These are phyloP conservation scores for Colletotrichum australisinense DNA, from an alignment of 2,329 filamentous ascomycete genomes.

Conservation along the genomic window DNA sequence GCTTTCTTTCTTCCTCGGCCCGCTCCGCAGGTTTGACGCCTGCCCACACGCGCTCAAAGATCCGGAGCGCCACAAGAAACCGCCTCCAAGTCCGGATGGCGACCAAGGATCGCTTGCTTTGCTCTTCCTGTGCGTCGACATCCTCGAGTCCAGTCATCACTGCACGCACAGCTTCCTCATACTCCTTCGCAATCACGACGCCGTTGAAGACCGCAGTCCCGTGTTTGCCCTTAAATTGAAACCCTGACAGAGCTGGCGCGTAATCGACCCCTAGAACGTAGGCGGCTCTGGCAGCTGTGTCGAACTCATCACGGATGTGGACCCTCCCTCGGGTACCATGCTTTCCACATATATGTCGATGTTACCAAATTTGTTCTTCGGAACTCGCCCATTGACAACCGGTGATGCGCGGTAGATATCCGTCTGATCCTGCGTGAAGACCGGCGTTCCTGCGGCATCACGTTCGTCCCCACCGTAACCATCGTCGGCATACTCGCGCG, in stretches of 20 bases:
- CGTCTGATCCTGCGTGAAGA: conserved; percentile 74
- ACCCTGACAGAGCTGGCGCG: conserved; percentile 90
- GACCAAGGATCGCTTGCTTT: conserved; percentile 78
- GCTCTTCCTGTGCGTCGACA: conserved; percentile 71
- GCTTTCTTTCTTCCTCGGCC: conserved; percentile 45
- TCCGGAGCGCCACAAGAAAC: conserved; percentile 81
- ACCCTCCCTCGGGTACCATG: conserved; percentile 87
- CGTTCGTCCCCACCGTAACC: conserved; percentile 58
- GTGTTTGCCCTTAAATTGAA: conserved; percentile 85
- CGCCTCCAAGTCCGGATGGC: conserved; percentile 75
- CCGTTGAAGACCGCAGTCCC: conserved; percentile 88
- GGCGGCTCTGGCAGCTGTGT: conserved; percentile 76
- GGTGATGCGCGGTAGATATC: conserved; percentile 80
- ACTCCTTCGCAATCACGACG: conserved; percentile 79
- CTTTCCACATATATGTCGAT: conserved; percentile 92
- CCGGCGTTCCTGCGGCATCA: conserved; percentile 62
- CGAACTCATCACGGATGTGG: conserved; percentile 67
- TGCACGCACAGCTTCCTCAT: conserved; percentile 76
- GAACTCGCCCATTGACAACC: conserved; percentile 79
- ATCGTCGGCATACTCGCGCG: conserved; percentile 45
- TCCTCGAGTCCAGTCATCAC: conserved; percentile 77
- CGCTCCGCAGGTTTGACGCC: conserved; percentile 63
- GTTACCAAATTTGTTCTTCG: conserved; percentile 94
- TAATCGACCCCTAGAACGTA: conserved; percentile 84
- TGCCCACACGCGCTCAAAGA: conserved; percentile 78